These are phyloP conservation scores for Dionaea muscipula DNA, from an alignment of 179 eudicot species.

Conservation along the genomic window DNA sequence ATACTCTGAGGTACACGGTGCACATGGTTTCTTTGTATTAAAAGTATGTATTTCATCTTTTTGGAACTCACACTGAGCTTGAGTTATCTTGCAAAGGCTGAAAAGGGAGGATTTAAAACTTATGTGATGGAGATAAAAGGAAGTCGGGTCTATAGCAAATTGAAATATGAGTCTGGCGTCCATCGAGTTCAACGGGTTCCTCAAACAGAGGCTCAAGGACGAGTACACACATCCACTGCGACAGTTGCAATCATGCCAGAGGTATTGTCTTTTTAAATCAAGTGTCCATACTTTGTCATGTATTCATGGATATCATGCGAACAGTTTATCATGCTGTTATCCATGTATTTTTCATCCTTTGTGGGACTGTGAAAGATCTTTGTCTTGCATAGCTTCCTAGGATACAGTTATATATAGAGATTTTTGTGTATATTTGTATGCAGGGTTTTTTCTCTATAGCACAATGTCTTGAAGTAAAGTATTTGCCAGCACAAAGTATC, in stretches of 20 bases:
- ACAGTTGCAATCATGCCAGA: conserved; percentile 99
- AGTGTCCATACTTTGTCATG: neutral
- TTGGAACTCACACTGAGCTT: neutral
- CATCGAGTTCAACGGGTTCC: conserved; percentile 99
- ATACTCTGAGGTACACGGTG: conserved; percentile 82
- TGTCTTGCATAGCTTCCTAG: too few relatives aligned
- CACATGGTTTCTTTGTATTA: conserved; percentile 2
- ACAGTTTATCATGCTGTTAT: neutral
- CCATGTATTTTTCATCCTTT: too few relatives aligned
- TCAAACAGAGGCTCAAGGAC: conserved; percentile 93
- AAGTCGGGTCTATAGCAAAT: conserved; percentile 78
- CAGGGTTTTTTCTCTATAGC: too few relatives aligned
- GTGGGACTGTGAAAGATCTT: too few relatives aligned
- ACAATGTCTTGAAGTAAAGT: too few relatives aligned
- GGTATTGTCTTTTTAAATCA: conserved; percentile 27
- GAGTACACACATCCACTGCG: conserved; percentile 97
- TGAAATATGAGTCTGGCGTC: conserved; percentile 91
- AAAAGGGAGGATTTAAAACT: conserved; percentile 79
- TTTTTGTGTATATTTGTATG: too few relatives aligned
- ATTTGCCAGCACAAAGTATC: too few relatives aligned
- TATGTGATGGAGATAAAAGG: conserved; percentile 97
- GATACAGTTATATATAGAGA: too few relatives aligned
- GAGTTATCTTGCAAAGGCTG: conserved; percentile 37
- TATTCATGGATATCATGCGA: neutral
- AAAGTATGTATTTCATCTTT: conserved; percentile 2